Evolutionary conservation across 495 filamentous ascomycete species (phyloP), one percentile per base, ranked within the genome.

Genomic region (Penicillium cinerascens): DNA sequence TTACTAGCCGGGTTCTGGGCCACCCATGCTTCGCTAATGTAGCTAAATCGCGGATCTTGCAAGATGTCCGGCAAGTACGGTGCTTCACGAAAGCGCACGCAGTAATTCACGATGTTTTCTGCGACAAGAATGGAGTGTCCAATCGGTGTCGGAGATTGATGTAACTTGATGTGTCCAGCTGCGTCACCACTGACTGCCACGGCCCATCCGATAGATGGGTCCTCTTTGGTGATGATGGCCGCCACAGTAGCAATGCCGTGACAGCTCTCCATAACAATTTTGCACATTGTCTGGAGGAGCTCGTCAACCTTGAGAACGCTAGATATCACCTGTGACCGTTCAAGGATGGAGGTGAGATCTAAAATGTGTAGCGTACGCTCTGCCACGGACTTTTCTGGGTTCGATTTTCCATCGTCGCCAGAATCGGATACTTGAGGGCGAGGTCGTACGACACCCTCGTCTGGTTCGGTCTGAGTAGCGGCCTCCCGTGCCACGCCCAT

Each of bases 281-380:
- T 83, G 52, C 86, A 88, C 87, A 95, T 92, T 46, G 87, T 91
- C 49, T 83, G 82, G 25, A 93, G 68, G 4, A 95, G 80, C 44
- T 83, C 80, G 53, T 95, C 88, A 18, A 93, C 83, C 49, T 86
- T 79, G n/a, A 93, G 73, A 48, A 92, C 87, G 26, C 88, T 92
- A 6, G 89, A 92, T 55, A 95, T 87, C 39, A 92, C 82, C 71
- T 92, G 90, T 22, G 84, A 90, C n/a, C 86, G 88, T 59, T 89
- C 83, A 11, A 95, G 77, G 47, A 95, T 92, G 29, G 85, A 87
- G 47, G 87, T 82, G 48, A 93, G 67, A 66, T 93, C 89, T 46
- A 92, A 85, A 73, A 92, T 89, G 67, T 95, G 89, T 49, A 49
- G 27, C 17, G 10, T 17, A 35, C 5, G 17, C 40, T 69, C 59